Evolutionary conservation across 2,329 filamentous ascomycete genomes (phyloP), one percentile per base, ranked within the genome.

Genomic region (Penicillium nordicum): DNA sequence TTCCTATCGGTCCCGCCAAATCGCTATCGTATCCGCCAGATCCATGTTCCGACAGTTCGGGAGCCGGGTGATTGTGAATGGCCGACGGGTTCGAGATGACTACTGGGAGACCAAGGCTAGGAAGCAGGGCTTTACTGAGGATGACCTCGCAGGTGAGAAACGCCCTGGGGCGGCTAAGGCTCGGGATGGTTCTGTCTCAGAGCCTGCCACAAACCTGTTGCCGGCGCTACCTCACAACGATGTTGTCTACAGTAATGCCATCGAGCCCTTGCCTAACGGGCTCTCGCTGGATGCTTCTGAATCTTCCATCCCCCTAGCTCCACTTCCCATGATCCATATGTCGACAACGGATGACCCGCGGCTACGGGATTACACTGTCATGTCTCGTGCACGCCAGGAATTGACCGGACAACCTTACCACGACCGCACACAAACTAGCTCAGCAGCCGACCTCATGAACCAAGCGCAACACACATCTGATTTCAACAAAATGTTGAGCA

Each of bases 31-130:
- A 42, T 97, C 94, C 0, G 94, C 94, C 30, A 87, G 91, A 62
- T 97, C 93, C 66, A 99, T 99, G 94, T 99, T 97, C 75, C 87
- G 94, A 42, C 94, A 99, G 73, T 99, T 99, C 74, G 94, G 94
- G 47, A 97, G 92, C 74, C 85, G 94, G 61, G 88, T 99, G 50
- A 94, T 99, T 62, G 86, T 89, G 36, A 90, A 92, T 68, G 94
- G 94, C 34, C 84, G 93, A 60, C 83, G 94, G 56, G 94, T 99
- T 41, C 88, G 94, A 48, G 94, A 99, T 75, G 94, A 99, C 72
- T 99, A 99, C 76, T 99, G 94, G 94, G 94, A 97, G 75, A 90
- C 88, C 69, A 97, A 97, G 76, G 94, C 94, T 8, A 84, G 89
- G 46, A 99, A 97, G 76, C 94, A 99, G 75, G 94, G 94, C 11